Conservation (phyloP, 2,329 filamentous ascomycete species). For the Sclerotinia nivalis region DNA sequence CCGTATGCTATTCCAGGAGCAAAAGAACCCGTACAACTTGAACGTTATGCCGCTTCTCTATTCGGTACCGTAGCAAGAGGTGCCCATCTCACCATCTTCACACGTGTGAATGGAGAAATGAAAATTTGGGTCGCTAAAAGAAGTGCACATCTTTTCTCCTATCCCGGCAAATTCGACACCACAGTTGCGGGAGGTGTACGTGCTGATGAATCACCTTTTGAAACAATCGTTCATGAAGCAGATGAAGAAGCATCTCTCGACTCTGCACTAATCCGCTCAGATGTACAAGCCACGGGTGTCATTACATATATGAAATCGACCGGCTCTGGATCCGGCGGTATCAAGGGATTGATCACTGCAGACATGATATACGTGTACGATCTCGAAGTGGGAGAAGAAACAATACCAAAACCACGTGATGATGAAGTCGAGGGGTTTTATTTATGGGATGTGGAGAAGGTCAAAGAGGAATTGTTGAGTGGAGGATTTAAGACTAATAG, state of each 20-base stretch:
- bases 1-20: constrained; percentile 11
- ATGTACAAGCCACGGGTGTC: constrained; percentile 55
- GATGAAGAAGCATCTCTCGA: constrained; percentile 71
- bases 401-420: constrained; percentile 67
- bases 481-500: constrained; percentile 86
- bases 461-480: constrained; percentile 60
- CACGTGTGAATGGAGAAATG: constrained; percentile 46
- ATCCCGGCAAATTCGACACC: constrained; percentile 73
- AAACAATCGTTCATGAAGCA: constrained; percentile 69
- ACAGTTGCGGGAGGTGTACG: constrained; percentile 77
- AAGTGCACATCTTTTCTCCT: constrained; percentile 66
- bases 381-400: constrained; percentile 59
- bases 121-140: constrained; percentile 72
- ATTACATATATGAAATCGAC: constrained; percentile 63
- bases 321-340: constrained; percentile 51
- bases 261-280: constrained; percentile 54
- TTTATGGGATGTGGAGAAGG: constrained; percentile 60
- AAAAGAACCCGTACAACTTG: constrained; percentile 12
- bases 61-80: constrained; percentile 69
- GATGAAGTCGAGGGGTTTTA: constrained; percentile 76
- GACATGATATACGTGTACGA: constrained; percentile 78
- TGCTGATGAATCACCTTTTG: constrained; percentile 62
- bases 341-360: constrained; percentile 61
- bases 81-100: constrained; percentile 65
- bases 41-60: constrained; percentile 42